Percentiles rank a stretch among this genome's conserved stretches.
Evolutionary conservation across 495 filamentous ascomycete species (phyloP).

Genomic region (Hypoxylon perforatum): DNA sequence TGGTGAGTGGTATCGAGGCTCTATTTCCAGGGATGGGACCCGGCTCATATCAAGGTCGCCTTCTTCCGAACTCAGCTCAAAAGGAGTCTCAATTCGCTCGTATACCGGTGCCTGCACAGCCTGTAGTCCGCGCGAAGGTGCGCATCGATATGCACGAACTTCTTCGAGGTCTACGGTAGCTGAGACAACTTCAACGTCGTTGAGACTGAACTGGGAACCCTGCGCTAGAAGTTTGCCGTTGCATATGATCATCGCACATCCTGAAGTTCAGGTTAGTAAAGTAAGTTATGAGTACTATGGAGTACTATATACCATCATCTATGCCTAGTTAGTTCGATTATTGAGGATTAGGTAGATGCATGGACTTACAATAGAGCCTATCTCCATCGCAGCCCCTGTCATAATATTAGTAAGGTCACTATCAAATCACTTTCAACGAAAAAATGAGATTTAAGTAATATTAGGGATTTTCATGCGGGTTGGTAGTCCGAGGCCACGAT

Average conservation of each 20-base stretch:
- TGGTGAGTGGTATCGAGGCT: constrained; percentile 66
- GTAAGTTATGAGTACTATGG: too few relatives aligned
- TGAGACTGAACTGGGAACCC: constrained; percentile 75
- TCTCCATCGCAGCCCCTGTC: constrained; percentile 48
- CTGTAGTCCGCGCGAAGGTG: constrained; percentile 66
- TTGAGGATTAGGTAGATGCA: too few relatives aligned
- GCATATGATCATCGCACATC: constrained; percentile 77
- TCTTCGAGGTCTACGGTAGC: constrained; percentile 83
- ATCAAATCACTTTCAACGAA: too few relatives aligned
- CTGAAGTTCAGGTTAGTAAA: neutral
- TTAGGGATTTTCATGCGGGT: too few relatives aligned
- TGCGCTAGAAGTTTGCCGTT: constrained; percentile 78
- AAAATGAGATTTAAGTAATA: too few relatives aligned
- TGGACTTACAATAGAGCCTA: constrained; percentile 14
- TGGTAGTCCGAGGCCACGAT: too few relatives aligned
- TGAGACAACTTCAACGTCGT: constrained; percentile 81
- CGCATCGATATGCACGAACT: constrained; percentile 65
- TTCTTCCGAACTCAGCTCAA: constrained; percentile 53
- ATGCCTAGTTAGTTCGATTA: too few relatives aligned
- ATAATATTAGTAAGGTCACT: too few relatives aligned
- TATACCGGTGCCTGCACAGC: constrained; percentile 52
- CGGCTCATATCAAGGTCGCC: constrained; percentile 45
- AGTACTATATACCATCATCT: too few relatives aligned
- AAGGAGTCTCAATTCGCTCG: constrained; percentile 51
- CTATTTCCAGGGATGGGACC: constrained; percentile 46